phyloP scores from a whole-genome alignment of 2,329 filamentous ascomycete genomes.

The Claviceps spartinae region DNA sequence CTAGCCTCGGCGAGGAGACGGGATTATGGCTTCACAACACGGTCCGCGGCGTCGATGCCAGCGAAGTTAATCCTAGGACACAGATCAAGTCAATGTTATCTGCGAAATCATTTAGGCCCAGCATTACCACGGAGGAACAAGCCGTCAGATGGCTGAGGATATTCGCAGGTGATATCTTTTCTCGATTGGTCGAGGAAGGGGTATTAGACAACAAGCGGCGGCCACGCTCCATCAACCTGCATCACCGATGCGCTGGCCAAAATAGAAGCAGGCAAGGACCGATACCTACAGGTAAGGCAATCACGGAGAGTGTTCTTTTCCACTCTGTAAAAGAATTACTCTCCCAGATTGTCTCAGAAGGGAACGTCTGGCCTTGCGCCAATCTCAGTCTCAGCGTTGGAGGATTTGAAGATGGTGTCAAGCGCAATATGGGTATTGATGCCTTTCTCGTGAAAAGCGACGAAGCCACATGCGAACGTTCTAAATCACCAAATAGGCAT shows the following conservation, averaged over 20 bases:
- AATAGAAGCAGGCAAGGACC: constrained; percentile 61
- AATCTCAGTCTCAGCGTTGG: constrained; percentile 79
- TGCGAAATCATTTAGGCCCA: constrained; percentile 85
- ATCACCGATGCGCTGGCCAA: constrained; percentile 63
- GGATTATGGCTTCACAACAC: constrained; percentile 75
- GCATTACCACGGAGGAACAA: constrained; percentile 65
- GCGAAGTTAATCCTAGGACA: constrained; percentile 79
- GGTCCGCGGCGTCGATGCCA: constrained; percentile 73
- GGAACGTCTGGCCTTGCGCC: constrained; percentile 76
- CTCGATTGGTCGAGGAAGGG: constrained; percentile 79
- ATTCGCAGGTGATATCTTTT: constrained; percentile 82
- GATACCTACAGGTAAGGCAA: constrained; percentile 60
- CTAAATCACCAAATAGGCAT: constrained; percentile 7
- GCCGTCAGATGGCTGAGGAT: constrained; percentile 78
- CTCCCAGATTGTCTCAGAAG: constrained; percentile 64
- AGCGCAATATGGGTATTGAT: constrained; percentile 74
- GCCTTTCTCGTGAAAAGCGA: constrained; percentile 70
- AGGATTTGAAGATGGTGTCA: constrained; percentile 82
- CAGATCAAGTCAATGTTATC: constrained; percentile 97
- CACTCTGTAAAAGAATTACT: constrained; percentile 65
- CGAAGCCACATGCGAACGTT: constrained; percentile 34
- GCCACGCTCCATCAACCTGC: constrained; percentile 73
- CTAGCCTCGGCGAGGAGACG: constrained; percentile 69
- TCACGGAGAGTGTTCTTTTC: constrained; percentile 62
- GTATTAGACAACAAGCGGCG: constrained; percentile 76